These are phyloP conservation scores for Candida silvicultrix DNA, from an alignment of 805 yeast genomes.

Conservation along the genomic window DNA sequence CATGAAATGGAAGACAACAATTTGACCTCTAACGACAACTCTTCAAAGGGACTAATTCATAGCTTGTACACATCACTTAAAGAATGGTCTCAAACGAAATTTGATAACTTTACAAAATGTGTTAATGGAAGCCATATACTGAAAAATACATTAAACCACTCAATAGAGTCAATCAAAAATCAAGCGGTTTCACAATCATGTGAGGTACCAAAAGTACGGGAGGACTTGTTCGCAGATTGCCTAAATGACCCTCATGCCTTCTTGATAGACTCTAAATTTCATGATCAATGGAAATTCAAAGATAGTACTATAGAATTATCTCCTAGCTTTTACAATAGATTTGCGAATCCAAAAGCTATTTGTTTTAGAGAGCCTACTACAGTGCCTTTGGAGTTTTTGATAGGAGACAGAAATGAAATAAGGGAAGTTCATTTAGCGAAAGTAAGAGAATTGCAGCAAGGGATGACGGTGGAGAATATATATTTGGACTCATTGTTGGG, in stretches of 20 bases:
- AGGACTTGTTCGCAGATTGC: slow-evolving; percentile 8
- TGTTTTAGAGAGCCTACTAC: slow-evolving; percentile 11
- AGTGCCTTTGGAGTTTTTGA: neutral
- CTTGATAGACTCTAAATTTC: slow-evolving; percentile 12
- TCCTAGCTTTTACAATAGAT: slow-evolving; percentile 8
- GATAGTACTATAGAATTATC: slow-evolving; percentile 7
- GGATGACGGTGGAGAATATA: slow-evolving; percentile 21
- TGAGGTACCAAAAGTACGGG: slow-evolving; percentile 3
- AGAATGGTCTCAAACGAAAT: neutral
- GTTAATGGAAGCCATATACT: neutral
- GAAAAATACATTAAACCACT: neutral
- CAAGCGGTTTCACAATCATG: neutral
- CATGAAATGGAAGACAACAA: no score
- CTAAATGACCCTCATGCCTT: slow-evolving; percentile 6
- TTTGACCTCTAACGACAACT: no score
- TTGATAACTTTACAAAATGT: neutral
- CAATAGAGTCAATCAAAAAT: no score
- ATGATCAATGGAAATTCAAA: slow-evolving; percentile 6
- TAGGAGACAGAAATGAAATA: neutral
- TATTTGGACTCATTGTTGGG: slow-evolving; percentile 26
- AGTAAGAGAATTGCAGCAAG: neutral
- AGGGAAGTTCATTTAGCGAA: neutral
- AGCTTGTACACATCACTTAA: neutral
- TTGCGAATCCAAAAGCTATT: neutral
- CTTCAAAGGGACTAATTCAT: neutral